These are phyloP conservation scores for Oenanthe sinensis DNA, from an alignment of 129 eudicot species.

Conservation along the genomic window DNA sequence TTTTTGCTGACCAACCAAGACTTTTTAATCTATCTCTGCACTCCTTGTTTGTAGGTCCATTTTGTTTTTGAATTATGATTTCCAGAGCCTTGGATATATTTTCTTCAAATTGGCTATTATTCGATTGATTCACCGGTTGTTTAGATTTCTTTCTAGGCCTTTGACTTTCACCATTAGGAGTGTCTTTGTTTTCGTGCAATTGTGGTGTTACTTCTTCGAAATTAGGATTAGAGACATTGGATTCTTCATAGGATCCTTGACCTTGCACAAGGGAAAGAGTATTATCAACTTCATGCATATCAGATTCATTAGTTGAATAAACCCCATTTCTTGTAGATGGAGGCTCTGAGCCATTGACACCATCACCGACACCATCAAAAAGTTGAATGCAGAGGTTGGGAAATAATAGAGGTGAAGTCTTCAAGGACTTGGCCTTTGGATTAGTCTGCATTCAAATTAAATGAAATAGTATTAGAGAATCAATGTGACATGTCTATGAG, in stretches of 20 bases:
- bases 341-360: slow-evolving; percentile 8
- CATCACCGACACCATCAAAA: slow-evolving; percentile 11
- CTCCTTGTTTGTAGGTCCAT: slow-evolving; percentile 19
- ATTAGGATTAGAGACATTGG: not conserved
- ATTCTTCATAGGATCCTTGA: slow-evolving; percentile 17
- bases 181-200: not conserved
- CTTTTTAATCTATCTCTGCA: slow-evolving; percentile 15
- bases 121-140: slow-evolving; percentile 4
- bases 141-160: slow-evolving; percentile 19
- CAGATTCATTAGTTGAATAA: slow-evolving; percentile 2
- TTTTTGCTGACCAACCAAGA: slow-evolving; percentile 23
- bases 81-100: slow-evolving; percentile 15
- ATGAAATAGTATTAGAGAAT: not conserved
- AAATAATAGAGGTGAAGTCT: slow-evolving; percentile 19
- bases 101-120: slow-evolving; percentile 4
- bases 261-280: slow-evolving; percentile 3
- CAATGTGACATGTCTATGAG: not conserved
- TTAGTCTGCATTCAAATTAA: slow-evolving; percentile 9
- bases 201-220: not conserved
- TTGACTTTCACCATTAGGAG: slow-evolving; percentile 4
- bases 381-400: slow-evolving; percentile 25
- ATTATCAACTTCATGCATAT: not conserved
- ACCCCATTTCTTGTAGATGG: slow-evolving; percentile 8
- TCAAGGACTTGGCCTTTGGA: slow-evolving; percentile 16
- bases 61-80: slow-evolving; percentile 9